Percentiles rank a stretch among this genome's conserved stretches.
phyloP scores from a whole-genome alignment of 345 rosid species.

The Citrus mangshanensis region DNA sequence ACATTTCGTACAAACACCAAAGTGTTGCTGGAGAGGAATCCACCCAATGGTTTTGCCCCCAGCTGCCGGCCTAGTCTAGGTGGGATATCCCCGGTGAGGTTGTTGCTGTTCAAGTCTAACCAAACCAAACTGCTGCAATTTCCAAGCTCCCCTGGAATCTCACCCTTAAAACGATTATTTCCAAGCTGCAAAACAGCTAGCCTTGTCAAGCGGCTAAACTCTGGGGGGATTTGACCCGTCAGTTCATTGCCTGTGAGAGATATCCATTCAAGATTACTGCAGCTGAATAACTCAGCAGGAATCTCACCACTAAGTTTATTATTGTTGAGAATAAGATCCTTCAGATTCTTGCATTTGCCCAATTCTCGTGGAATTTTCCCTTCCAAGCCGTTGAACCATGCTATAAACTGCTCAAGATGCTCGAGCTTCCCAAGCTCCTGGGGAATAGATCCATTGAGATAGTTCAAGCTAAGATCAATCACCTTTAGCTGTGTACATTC shows the following conservation, averaged over 20 bases:
- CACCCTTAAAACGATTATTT: constrained; percentile 82
- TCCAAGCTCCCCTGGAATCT: constrained; percentile 80
- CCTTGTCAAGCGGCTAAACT: constrained; percentile 63
- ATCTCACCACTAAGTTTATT: constrained; percentile 76
- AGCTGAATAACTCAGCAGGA: constrained; percentile 70
- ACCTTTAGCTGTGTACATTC: constrained; percentile 72
- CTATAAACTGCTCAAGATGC: constrained; percentile 85
- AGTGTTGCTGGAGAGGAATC: constrained; percentile 77
- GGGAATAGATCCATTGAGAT: constrained; percentile 80
- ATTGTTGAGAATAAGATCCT: constrained; percentile 82
- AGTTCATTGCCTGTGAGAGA: constrained; percentile 82
- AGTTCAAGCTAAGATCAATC: constrained; percentile 83
- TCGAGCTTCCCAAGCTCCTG: constrained; percentile 68
- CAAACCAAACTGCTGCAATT: constrained; percentile 88
- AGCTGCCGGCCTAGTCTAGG: constrained; percentile 82
- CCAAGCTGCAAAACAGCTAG: constrained; percentile 92
- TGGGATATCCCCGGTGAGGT: constrained; percentile 88
- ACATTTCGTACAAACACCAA: constrained; percentile 85
- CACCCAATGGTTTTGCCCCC: constrained; percentile 76
- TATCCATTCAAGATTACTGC: constrained; percentile 90
- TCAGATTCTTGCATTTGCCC: constrained; percentile 68
- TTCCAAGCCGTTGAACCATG: constrained; percentile 84
- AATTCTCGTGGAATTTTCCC: constrained; percentile 76
- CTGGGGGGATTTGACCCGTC: constrained; percentile 61
- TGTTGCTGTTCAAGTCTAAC: constrained; percentile 88